A percentile compares a stretch with the other conserved stretches of the same genome.
These are phyloP conservation scores for Tolypocladium pustulatum DNA, from an alignment of 2,329 filamentous ascomycete genomes.

Conservation along the genomic window DNA sequence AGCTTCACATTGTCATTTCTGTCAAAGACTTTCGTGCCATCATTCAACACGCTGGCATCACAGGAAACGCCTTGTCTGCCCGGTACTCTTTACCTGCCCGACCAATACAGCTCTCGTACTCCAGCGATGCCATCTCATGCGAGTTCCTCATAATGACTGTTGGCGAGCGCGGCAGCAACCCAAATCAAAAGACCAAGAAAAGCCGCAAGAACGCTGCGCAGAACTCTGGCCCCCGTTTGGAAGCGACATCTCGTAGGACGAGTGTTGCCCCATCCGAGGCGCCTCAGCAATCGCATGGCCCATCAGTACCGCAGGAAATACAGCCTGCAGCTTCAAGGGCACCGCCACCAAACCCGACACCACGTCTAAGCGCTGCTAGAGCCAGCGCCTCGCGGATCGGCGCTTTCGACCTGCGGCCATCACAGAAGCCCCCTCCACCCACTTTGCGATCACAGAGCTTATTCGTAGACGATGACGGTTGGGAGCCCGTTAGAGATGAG, in stretches of 20 bases:
- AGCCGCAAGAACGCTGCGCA: slow-evolving; percentile 27
- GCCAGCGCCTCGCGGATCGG: slow-evolving; percentile 24
- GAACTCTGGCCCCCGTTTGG: slow-evolving; percentile 29
- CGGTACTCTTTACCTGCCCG: slow-evolving; percentile 60
- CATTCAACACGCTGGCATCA: slow-evolving; percentile 61
- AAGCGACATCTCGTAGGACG: slow-evolving; percentile 35
- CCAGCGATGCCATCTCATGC: slow-evolving; percentile 55
- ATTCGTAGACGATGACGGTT: slow-evolving; percentile 67
- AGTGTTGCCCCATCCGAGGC: slow-evolving; percentile 26
- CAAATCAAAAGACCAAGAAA: slow-evolving; percentile 37
- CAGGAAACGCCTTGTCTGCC: slow-evolving; percentile 55
- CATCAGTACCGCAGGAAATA: slow-evolving; percentile 7
- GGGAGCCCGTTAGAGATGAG: slow-evolving; percentile 56
- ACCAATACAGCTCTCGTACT: slow-evolving; percentile 64
- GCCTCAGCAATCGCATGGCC: slow-evolving; percentile 10
- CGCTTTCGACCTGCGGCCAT: slow-evolving; percentile 37
- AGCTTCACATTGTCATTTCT: slow-evolving; percentile 68
- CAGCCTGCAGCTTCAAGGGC: slow-evolving; percentile 14
- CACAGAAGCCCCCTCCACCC: slow-evolving; percentile 42
- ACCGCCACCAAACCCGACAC: slow-evolving; percentile 18
- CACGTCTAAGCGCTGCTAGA: slow-evolving; percentile 22
- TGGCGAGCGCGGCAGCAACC: slow-evolving; percentile 48
- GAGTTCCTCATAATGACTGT: slow-evolving; percentile 79
- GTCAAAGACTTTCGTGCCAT: slow-evolving; percentile 78
- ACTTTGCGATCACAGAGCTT: slow-evolving; percentile 56